These are phyloP conservation scores for Stentor roeselii DNA, from an alignment of 73 alveolate species.

Conservation along the genomic window DNA sequence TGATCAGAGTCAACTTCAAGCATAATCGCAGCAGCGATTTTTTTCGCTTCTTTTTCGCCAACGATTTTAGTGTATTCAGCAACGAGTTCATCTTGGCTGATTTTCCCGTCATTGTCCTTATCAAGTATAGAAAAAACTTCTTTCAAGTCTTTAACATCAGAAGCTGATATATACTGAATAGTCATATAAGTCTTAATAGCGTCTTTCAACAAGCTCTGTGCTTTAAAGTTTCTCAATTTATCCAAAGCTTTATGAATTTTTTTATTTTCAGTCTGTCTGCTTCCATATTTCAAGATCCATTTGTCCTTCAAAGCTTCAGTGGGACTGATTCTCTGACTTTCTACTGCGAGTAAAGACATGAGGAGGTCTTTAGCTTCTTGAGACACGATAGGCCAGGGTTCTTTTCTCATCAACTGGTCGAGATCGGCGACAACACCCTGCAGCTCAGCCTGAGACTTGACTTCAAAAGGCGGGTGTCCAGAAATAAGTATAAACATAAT, in stretches of 20 bases:
- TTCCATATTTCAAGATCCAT: background rate
- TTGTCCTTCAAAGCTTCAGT: background rate
- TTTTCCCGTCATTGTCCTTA: background rate
- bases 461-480: conserved; percentile 41
- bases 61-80: background rate
- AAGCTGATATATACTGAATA: background rate
- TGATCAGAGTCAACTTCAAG: conserved; percentile 14
- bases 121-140: background rate
- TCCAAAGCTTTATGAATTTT: background rate
- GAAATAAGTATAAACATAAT: conserved; percentile 43
- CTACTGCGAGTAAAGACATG: background rate
- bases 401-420: conserved; percentile 16
- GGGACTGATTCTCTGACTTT: background rate
- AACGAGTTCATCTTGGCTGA: background rate
- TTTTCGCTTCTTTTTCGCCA: background rate
- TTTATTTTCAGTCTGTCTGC: background rate
- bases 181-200: background rate
- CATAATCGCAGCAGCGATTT: background rate
- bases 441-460: conserved; percentile 26
- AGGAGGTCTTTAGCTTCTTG: conserved; percentile 31
- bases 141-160: background rate
- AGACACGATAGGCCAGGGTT: conserved; percentile 29
- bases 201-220: background rate
- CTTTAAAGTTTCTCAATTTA: too few species aligned
- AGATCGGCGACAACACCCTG: conserved; percentile 14